A percentile compares a stretch with the other conserved stretches of the same genome.
phyloP scores from a whole-genome alignment of 106 monocot species.

The Dendrobium nobile region DNA sequence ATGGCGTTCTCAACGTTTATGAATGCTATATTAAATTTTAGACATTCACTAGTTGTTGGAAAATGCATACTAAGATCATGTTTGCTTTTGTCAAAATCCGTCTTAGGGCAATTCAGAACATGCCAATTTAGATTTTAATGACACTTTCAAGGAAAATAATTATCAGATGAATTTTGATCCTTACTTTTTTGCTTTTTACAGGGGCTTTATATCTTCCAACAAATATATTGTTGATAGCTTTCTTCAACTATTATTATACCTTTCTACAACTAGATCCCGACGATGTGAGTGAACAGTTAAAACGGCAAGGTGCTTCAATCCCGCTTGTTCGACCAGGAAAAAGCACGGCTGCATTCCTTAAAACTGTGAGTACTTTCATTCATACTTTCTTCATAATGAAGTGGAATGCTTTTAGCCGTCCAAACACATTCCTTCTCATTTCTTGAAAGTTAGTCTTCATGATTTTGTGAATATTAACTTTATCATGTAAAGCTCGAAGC shows the following conservation, averaged over 20 bases:
- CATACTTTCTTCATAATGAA: neutral
- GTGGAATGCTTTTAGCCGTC: neutral
- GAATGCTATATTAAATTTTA: neutral
- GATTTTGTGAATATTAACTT: neutral
- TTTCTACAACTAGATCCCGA: slow-evolving; percentile 99
- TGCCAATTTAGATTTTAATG: neutral
- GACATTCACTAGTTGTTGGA: neutral
- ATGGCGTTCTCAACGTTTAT: neutral
- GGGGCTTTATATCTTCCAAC: slow-evolving; percentile 88
- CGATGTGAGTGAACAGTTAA: slow-evolving; percentile 97
- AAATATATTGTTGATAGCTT: slow-evolving; percentile 89
- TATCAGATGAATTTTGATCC: neutral
- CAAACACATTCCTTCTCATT: neutral
- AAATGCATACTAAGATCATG: neutral
- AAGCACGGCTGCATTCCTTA: slow-evolving; percentile 86
- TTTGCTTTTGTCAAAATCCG: neutral
- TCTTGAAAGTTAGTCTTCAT: neutral
- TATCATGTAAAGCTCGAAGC: neutral
- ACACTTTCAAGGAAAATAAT: neutral
- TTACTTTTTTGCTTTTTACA: slow-evolving; percentile 15
- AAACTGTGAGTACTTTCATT: slow-evolving; percentile 57
- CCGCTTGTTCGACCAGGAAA: slow-evolving; percentile 94
- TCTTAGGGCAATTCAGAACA: neutral
- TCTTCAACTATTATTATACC: slow-evolving; percentile 98
- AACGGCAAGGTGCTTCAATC: slow-evolving; percentile 97